Percentiles rank a stretch among this genome's conserved stretches.
These are phyloP conservation scores for Citrullus mucosospermus DNA, from an alignment of 306 rosid species.

Conservation along the genomic window DNA sequence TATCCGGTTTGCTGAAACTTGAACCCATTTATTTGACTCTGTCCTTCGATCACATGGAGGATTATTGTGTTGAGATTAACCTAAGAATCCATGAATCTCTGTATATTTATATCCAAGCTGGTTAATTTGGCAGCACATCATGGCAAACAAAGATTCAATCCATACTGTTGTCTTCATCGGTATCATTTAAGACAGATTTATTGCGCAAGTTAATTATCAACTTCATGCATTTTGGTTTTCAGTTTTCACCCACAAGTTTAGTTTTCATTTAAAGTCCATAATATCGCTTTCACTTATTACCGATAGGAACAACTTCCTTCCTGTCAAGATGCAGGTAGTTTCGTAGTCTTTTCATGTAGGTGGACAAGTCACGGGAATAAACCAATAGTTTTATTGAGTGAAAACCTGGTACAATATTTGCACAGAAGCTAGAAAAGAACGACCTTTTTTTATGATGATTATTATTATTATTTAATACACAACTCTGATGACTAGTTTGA, in stretches of 20 bases:
- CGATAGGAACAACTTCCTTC: background rate
- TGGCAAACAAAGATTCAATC: background rate
- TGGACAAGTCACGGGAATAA: background rate
- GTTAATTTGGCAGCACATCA: background rate
- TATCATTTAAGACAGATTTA: background rate
- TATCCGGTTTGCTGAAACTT: background rate
- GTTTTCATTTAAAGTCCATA: background rate
- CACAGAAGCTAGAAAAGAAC: background rate
- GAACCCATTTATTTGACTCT: background rate
- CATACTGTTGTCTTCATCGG: background rate
- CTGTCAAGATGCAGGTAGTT: background rate
- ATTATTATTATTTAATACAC: background rate
- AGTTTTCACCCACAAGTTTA: background rate
- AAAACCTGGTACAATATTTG: slow-evolving; percentile 1
- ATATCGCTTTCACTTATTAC: background rate
- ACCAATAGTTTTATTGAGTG: background rate
- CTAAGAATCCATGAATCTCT: background rate
- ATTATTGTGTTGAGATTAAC: background rate
- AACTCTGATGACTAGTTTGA: background rate
- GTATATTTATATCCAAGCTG: background rate
- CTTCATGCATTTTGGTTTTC: background rate
- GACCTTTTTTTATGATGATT: background rate
- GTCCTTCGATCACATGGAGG: background rate
- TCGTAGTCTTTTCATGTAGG: background rate
- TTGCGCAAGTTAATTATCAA: background rate